These are phyloP conservation scores for Boletales sp. DNA, from an alignment of 768 basidiomycete genomes.

Conservation along the genomic window DNA sequence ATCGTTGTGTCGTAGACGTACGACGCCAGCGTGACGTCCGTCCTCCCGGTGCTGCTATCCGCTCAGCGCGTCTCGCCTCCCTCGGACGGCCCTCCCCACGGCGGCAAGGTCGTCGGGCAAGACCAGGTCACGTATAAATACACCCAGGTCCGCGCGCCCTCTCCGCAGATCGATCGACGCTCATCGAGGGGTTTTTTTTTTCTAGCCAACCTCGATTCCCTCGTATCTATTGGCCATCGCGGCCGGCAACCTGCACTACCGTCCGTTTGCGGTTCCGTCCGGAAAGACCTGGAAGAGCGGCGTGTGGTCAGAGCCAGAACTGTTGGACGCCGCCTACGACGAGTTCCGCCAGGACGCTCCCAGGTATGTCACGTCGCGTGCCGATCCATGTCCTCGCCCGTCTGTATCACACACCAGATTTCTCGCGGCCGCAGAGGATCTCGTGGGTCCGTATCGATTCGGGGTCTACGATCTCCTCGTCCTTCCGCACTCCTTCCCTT, in stretches of 20 bases:
- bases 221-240: constrained; percentile 94
- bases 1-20: constrained; percentile 56
- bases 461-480: constrained; percentile 88
- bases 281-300: constrained; percentile 80
- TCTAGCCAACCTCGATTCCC: constrained; percentile 81
- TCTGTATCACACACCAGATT: constrained; percentile 45
- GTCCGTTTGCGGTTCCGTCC: constrained; percentile 51
- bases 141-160: constrained; percentile 58
- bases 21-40: constrained; percentile 68
- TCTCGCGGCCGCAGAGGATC: constrained; percentile 64
- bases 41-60: constrained; percentile 85
- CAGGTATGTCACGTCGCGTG: constrained; percentile 38
- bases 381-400: not conserved
- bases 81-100: constrained; percentile 63
- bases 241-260: constrained; percentile 76
- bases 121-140: constrained; percentile 75
- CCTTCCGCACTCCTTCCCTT: constrained; percentile 89
- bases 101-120: constrained; percentile 68
- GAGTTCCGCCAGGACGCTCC: constrained; percentile 89
- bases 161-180: no score
- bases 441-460: constrained; percentile 75
- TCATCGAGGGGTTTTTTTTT: no score
- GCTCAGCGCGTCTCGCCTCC: constrained; percentile 79
- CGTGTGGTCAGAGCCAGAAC: constrained; percentile 87
- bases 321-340: constrained; percentile 73